Evolutionary conservation across 306 rosid species (phyloP).

Genomic region (Glycine soja): DNA sequence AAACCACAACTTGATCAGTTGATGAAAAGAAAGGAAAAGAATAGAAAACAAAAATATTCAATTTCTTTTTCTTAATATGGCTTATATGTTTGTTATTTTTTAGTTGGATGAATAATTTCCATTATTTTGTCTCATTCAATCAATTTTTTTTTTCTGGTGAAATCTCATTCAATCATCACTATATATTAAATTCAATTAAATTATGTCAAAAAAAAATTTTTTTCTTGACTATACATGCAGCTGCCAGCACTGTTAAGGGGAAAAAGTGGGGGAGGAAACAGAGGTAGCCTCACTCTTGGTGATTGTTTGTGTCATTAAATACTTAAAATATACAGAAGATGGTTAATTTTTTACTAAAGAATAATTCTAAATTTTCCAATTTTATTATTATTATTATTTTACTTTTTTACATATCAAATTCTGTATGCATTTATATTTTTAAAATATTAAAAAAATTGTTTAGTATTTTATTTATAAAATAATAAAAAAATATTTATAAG

Average conservation of each 20-base stretch:
- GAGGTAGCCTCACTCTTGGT: neutral
- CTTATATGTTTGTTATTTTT: constrained; percentile 1
- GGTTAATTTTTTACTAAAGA: neutral
- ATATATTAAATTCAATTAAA: neutral
- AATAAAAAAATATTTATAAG: neutral
- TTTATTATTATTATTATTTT: no score
- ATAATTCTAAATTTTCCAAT: neutral
- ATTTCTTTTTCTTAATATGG: neutral
- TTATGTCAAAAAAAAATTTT: no score
- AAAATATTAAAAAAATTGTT: neutral
- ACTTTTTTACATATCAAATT: no score
- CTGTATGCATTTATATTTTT: neutral
- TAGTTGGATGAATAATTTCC: neutral
- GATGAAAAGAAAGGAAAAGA: constrained; percentile 29
- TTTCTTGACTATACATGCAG: no score
- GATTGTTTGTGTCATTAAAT: neutral
- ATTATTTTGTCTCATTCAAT: neutral
- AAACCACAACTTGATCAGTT: constrained; percentile 30
- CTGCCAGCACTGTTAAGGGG: no score
- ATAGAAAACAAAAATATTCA: neutral
- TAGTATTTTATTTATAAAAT: no score
- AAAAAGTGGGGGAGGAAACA: no score
- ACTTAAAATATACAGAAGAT: neutral
- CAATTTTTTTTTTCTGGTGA: no score
- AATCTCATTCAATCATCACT: constrained; percentile 2